Conservation (phyloP, 2,329 filamentous ascomycete species). For the Zalaria sp. region DNA sequence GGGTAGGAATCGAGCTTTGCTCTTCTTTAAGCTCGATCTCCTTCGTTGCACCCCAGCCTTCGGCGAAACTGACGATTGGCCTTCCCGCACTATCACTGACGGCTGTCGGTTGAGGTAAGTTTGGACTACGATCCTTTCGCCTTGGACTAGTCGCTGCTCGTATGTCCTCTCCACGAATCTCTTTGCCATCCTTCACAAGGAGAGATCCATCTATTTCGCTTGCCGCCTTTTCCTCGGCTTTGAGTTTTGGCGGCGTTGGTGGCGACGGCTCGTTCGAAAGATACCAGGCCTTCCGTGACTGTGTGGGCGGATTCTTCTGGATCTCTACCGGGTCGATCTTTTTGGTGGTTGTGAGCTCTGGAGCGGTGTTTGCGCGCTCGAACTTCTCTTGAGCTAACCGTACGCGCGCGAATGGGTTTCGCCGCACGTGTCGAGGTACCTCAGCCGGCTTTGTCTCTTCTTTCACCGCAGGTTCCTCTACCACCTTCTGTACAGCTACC, state of each 20-base stretch:
- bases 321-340: conserved; percentile 51
- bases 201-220: conserved; percentile 23
- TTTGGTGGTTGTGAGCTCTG: conserved; percentile 16
- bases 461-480: not conserved
- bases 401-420: conserved; percentile 52
- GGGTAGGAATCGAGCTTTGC: conserved; percentile 10
- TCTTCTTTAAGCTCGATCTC: conserved; percentile 56
- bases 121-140: conserved; percentile 72
- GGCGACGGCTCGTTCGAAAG: conserved; percentile 46
- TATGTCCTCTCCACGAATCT: conserved; percentile 78
- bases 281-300: conserved; percentile 71
- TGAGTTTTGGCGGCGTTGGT: conserved; percentile 17
- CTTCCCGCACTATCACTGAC: conserved; percentile 83
- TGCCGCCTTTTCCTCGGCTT: conserved; percentile 17
- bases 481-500: conserved; percentile 1
- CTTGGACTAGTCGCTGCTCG: conserved; percentile 80
- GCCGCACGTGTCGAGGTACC: conserved; percentile 38
- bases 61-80: conserved; percentile 94
- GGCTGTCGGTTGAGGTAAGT: conserved; percentile 74
- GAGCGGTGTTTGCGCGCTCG: conserved; percentile 12
- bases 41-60: conserved; percentile 60
- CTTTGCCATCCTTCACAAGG: conserved; percentile 63
- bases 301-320: conserved; percentile 67
- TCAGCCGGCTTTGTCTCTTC: conserved; percentile 2
- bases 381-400: conserved; percentile 36